These are phyloP conservation scores for Diutina mesorugosa DNA, from an alignment of 1,139 yeast genomes.

Conservation along the genomic window DNA sequence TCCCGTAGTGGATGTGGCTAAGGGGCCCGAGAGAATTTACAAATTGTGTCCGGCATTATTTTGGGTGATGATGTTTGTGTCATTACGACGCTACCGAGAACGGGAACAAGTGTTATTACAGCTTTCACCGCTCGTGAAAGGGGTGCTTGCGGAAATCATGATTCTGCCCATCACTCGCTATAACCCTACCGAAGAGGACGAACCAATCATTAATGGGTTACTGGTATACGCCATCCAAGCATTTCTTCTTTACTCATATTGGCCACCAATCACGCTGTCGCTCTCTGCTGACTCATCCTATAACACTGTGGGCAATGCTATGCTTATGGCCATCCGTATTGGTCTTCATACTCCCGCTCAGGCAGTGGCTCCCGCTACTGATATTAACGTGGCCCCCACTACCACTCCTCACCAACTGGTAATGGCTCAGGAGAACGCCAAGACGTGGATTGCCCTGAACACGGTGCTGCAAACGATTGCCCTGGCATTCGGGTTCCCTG, in stretches of 20 bases:
- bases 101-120: constrained; percentile 31
- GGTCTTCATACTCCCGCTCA: constrained; percentile 77
- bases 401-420: constrained; percentile 15
- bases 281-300: constrained; percentile 91
- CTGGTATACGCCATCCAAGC: constrained; percentile 96
- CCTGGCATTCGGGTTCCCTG: constrained; percentile 88
- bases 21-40: constrained; percentile 75
- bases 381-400: constrained; percentile 4
- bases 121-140: constrained; percentile 59
- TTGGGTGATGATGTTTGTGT: constrained; percentile 86
- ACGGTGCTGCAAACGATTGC: constrained; percentile 83
- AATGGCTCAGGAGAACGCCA: constrained; percentile 60
- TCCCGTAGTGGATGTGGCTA: constrained; percentile 72
- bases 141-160: constrained; percentile 73
- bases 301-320: constrained; percentile 87
- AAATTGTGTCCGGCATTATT: constrained; percentile 75
- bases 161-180: constrained; percentile 83
- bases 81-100: constrained; percentile 46
- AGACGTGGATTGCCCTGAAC: constrained; percentile 92
- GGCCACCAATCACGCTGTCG: constrained; percentile 95
- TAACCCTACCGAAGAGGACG: constrained; percentile 61
- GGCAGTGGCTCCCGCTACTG: constrained; percentile 5
- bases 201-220: constrained; percentile 75
- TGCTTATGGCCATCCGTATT: constrained; percentile 81
- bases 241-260: constrained; percentile 69